Base-by-base conservation (phyloP, 441 rosid genomes). In the Pelargonium myrrhifolium region DNA sequence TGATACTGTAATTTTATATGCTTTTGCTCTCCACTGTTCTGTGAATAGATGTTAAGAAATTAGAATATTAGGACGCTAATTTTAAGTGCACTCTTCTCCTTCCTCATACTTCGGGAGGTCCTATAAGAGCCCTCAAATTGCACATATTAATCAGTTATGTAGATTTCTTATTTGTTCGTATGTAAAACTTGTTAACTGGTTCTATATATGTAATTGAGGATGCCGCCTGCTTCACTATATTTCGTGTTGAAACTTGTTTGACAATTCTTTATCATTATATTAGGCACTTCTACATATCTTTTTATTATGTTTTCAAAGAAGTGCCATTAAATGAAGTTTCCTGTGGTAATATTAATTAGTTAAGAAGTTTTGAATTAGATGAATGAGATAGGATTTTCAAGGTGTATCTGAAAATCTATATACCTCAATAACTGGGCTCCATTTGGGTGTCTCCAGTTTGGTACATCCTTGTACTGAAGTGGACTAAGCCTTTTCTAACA, bases 171-270 rank as follows among this genome's bases (percentile, higher is more conserved):
- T 51, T 21, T 51, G 58, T 51, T 51, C 18, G 17, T n/a, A 51
- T 51, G 56, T 51, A 51, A 51, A n/a, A 51, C 15, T 49, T 47
- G 55, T 14, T 47, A 47, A 47, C 55, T 47, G n/a, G 55, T 47
- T 11, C 18, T 11, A 4, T 28, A 28, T 28, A 28, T 28, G 31
- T 28, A 28, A 28, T 28, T 28, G 31, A 28, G 1, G 31, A 28
- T 28, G 31, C 31, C 14, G 15, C 6, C 17, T 4, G n/a, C 17
- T 12, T 51, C 56, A 51, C 15, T 51, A 17, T 51, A 0, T 11
- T 51, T 51, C 58, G 15, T 17, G 17, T 51, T 6, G 20, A 15
- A 0, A 51, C 31, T 28, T 51, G 58, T 15, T 51, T 15, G 22
- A 6, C 1, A 17, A 51, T 15, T 6, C 18, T 4, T 51, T 6